phyloP scores from a whole-genome alignment of 768 basidiomycete species.

The Dendrothele bispora region DNA sequence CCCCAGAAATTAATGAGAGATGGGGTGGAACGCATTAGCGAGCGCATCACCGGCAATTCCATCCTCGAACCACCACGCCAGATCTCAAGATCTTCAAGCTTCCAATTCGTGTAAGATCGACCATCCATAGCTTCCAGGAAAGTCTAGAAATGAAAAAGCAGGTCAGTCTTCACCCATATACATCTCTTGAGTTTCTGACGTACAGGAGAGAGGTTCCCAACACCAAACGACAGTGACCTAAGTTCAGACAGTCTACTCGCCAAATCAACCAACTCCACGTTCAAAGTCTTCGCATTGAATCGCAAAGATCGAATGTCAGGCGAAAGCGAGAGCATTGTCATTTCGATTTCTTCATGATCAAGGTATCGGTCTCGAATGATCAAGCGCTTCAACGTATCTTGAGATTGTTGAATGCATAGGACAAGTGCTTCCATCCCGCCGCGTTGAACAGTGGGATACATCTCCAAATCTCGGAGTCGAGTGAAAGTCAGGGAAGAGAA shows the following conservation, averaged over 20 bases:
- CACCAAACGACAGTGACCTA: slow-evolving; percentile 27
- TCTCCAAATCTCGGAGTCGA: slow-evolving; percentile 25
- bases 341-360: slow-evolving; percentile 26
- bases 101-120: neutral
- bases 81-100: slow-evolving; percentile 1
- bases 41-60: neutral
- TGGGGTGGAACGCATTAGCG: neutral
- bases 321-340: slow-evolving; percentile 24
- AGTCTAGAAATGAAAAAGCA: neutral
- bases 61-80: slow-evolving; percentile 3
- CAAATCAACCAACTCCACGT: slow-evolving; percentile 33
- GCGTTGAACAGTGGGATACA: slow-evolving; percentile 39
- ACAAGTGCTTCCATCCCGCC: slow-evolving; percentile 35
- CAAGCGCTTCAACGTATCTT: slow-evolving; percentile 31
- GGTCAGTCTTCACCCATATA: neutral
- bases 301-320: slow-evolving; percentile 28
- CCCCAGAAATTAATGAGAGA: slow-evolving; percentile 2
- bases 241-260: slow-evolving; percentile 30
- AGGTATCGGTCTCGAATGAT: slow-evolving; percentile 43
- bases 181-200: too few species aligned
- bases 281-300: slow-evolving; percentile 33
- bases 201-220: slow-evolving; percentile 27
- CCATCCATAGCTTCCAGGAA: neutral
- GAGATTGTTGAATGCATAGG: slow-evolving; percentile 29
- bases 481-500: slow-evolving; percentile 23